A percentile compares a stretch with the other conserved stretches of the same genome.
Evolutionary conservation across 306 rosid species (phyloP).

Genomic region (apple (Malus domestica)): ASM211411v1 NC_041804.1:9424501-9425000

Average conservation of each 20-base stretch:
- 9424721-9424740: constrained; percentile 63
- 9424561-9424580: neutral
- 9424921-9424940: neutral
- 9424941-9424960: neutral
- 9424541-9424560: neutral
- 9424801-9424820: neutral
- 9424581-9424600: neutral
- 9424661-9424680: neutral
- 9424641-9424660: neutral
- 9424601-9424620: neutral
- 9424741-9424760: constrained; percentile 56
- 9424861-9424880: neutral
- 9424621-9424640: neutral
- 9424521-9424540: neutral
- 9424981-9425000: neutral
- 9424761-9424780: constrained; percentile 53
- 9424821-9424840: neutral
- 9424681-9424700: constrained; percentile 11
- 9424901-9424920: neutral
- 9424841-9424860: constrained; percentile 2
- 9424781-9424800: constrained; percentile 32
- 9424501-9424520: constrained; percentile 10
- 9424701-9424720: constrained; percentile 77
- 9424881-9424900: neutral
- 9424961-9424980: neutral